Evolutionary conservation across 345 rosid genomes (phyloP), one percentile per base, ranked within the genome.

Genomic region (Melaleuca quinquenervia): DNA sequence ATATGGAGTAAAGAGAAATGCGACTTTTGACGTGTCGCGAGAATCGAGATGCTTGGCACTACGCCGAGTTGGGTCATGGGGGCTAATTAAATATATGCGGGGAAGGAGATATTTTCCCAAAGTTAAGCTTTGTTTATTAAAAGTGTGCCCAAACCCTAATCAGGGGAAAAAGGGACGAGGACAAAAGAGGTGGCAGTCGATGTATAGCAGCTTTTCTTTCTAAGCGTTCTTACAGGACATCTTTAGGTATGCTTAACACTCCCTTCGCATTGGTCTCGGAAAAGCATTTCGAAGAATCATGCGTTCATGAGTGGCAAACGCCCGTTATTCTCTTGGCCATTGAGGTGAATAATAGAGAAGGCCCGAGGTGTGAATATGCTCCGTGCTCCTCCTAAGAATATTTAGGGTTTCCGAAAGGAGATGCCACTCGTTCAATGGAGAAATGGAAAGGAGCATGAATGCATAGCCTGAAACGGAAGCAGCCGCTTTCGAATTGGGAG

Each of bases 391-490:
- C 32, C 5, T 2, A 5, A 32, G 78, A 70, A 21, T 32, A 1
- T 7, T 12, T 32, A 32, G 78, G 78, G 7, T 70, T 70, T 41
- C 36, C 7, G 7, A 0, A 53, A 70, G 45, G 32, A 70, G 2
- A 32, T 18, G 13, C 0, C 1, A 0, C 8, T 16, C 12, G 5
- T 36, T 64, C 1, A 1, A 64, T 64, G 10, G 29, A 4, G 6
- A 29, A 32, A 70, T 0, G 6, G 10, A 32, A 32, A 27, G 5
- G 45, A 16, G 11, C 32, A 32, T 64, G 32, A 70, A 70, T 8
- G 8, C 16, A 0, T 13, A 27, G 7, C 24, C 13, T 10, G 8
- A 36, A 32, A 11, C 24, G 8, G 11, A 70, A 70, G 48, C 3
- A 0, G 1, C 3, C 36, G 2, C 78, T 70, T 70, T 70, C 1